Conservation (phyloP, 805 yeast genomes). For the Scheffersomyces stipitis region DNA sequence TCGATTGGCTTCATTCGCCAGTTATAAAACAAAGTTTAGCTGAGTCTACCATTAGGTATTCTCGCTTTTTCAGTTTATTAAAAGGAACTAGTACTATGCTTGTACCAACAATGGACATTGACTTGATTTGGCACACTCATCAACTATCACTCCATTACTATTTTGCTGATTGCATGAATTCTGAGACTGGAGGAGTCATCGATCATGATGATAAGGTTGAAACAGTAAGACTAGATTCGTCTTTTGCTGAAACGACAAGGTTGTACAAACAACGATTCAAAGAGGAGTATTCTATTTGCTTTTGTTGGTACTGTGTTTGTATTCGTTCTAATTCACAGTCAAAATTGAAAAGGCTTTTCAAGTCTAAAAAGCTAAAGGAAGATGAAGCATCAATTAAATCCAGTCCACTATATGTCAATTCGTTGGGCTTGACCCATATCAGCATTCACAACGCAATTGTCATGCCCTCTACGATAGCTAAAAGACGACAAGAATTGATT, state of each 20-base stretch:
- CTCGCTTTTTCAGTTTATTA: slow-evolving; percentile 7
- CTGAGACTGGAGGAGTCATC: background rate
- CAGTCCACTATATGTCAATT: background rate
- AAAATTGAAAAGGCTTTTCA: background rate
- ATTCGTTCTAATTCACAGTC: background rate
- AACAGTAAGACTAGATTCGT: background rate
- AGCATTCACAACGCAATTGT: background rate
- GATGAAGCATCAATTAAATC: background rate
- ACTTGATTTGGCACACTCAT: slow-evolving; percentile 12
- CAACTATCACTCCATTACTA: slow-evolving; percentile 5
- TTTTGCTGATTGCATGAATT: slow-evolving; percentile 1
- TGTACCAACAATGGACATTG: slow-evolving; percentile 12
- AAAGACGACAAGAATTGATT: background rate
- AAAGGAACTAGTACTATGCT: slow-evolving; percentile 2
- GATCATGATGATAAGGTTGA: background rate
- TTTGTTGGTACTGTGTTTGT: slow-evolving; percentile 10
- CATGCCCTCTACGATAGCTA: background rate
- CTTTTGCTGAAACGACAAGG: slow-evolving; percentile 9
- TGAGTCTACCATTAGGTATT: slow-evolving; percentile 5
- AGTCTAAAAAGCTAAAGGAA: background rate
- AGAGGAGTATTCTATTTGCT: slow-evolving; percentile 11
- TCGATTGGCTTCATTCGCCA: slow-evolving; percentile 9
- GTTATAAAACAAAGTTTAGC: slow-evolving; percentile 1
- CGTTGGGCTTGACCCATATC: slow-evolving; percentile 1
- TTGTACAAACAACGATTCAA: slow-evolving; percentile 7